Percentiles rank a stretch among this genome's conserved stretches.
Evolutionary conservation across 1,284 basidiomycete genomes (phyloP).

Genomic region (Leccinum glutinopallens): DNA sequence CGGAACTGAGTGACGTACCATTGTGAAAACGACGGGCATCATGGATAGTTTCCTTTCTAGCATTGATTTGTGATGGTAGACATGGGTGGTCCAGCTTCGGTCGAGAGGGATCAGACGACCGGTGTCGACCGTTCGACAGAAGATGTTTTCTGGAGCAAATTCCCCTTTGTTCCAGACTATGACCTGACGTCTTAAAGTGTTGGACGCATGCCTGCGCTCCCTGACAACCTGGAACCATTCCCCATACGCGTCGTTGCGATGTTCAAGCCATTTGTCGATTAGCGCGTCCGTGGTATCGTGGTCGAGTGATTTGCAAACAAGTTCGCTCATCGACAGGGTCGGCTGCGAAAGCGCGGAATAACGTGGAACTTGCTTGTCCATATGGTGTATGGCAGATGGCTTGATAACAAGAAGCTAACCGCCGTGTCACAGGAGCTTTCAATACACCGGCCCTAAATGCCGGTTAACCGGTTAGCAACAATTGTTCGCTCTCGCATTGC

Average conservation of each 20-base stretch:
- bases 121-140: constrained; percentile 74
- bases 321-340: constrained; percentile 68
- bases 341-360: constrained; percentile 71
- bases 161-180: constrained; percentile 76
- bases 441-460: constrained; percentile 35
- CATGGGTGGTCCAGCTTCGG: constrained; percentile 76
- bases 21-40: constrained; percentile 78
- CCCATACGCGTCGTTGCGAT: constrained; percentile 69
- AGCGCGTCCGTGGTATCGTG: constrained; percentile 72
- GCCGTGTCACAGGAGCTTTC: neutral
- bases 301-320: constrained; percentile 72
- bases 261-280: constrained; percentile 80
- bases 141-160: constrained; percentile 74
- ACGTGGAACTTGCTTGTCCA: constrained; percentile 37
- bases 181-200: constrained; percentile 55
- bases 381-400: constrained; percentile 17
- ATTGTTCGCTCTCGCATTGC: neutral
- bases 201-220: constrained; percentile 58
- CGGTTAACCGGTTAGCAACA: constrained; percentile 13
- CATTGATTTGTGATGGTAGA: constrained; percentile 74
- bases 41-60: constrained; percentile 68
- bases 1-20: constrained; percentile 46
- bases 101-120: constrained; percentile 73
- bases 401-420: constrained; percentile 18
- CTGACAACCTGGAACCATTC: constrained; percentile 73